A percentile compares a stretch with the other conserved stretches of the same genome.
Evolutionary conservation across 2,329 filamentous ascomycete species (phyloP).

Genomic region (Cladosporium sp.): DNA sequence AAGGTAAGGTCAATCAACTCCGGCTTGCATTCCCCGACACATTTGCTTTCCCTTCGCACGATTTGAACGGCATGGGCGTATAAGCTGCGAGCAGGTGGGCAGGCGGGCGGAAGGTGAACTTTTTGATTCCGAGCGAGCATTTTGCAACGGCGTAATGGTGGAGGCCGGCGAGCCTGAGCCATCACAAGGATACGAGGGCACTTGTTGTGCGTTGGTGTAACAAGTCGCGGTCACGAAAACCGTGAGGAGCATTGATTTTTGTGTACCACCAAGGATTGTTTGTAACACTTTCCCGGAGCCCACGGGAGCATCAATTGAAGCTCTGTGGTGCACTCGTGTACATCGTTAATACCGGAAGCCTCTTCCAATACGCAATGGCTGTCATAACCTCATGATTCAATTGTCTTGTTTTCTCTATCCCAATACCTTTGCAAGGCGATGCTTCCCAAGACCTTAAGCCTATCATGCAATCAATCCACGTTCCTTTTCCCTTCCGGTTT

Average conservation of each 20-base stretch:
- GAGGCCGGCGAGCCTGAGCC: neutral
- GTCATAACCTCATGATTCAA: neutral
- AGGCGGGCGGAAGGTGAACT: neutral
- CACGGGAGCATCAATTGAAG: neutral
- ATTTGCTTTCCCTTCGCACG: neutral
- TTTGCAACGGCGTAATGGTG: neutral
- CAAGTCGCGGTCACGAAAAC: neutral
- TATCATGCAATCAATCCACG: neutral
- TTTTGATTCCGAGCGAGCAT: neutral
- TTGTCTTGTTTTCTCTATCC: neutral
- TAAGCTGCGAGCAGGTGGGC: neutral
- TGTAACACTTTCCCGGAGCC: neutral
- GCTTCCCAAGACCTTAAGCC: neutral
- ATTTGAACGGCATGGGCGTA: neutral
- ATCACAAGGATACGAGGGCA: neutral
- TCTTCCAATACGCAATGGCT: neutral
- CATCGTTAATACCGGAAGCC: neutral
- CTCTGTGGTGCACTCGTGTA: neutral
- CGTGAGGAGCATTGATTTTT: neutral
- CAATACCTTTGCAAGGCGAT: neutral
- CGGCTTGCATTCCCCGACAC: too few species aligned
- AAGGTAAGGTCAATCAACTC: too few species aligned
- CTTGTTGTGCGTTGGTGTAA: neutral
- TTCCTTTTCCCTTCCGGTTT: neutral
- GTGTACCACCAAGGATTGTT: neutral